Conservation (phyloP, 1,284 basidiomycete genomes). For the Abortiporus biennis region DNA sequence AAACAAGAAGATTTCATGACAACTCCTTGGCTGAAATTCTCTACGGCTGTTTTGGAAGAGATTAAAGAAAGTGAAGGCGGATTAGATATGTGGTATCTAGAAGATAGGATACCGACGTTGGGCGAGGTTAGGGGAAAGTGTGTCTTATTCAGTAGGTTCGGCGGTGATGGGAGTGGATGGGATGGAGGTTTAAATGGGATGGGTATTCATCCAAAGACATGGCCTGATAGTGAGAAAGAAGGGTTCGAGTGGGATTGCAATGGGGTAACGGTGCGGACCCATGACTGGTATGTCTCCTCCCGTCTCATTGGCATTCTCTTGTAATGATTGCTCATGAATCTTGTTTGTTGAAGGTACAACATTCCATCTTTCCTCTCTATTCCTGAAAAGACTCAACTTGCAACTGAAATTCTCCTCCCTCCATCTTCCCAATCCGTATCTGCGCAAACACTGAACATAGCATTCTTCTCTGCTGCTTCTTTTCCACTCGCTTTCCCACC, state of each 20-base stretch:
- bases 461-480: constrained; percentile 77
- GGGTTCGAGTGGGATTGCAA: constrained; percentile 76
- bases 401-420: constrained; percentile 46
- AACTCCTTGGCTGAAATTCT: constrained; percentile 49
- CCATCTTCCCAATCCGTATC: constrained; percentile 28
- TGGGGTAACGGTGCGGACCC: constrained; percentile 60
- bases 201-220: constrained; percentile 76
- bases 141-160: constrained; percentile 80
- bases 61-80: constrained; percentile 54
- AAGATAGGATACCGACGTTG: constrained; percentile 69
- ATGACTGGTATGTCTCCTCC: constrained; percentile 69
- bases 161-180: constrained; percentile 60
- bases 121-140: constrained; percentile 81
- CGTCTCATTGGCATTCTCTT: too few relatives aligned
- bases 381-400: constrained; percentile 66
- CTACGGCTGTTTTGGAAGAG: constrained; percentile 57
- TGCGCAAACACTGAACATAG: constrained; percentile 53
- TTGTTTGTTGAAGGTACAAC: constrained; percentile 52
- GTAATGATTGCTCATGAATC: neutral
- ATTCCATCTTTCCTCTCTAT: constrained; percentile 74
- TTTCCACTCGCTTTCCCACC: constrained; percentile 76
- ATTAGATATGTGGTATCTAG: constrained; percentile 70
- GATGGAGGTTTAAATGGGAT: constrained; percentile 58
- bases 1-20: constrained; percentile 73
- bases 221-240: constrained; percentile 71